Conservation (phyloP, 202 grass and related monocot species). For the Saccharum hybrid region DNA sequence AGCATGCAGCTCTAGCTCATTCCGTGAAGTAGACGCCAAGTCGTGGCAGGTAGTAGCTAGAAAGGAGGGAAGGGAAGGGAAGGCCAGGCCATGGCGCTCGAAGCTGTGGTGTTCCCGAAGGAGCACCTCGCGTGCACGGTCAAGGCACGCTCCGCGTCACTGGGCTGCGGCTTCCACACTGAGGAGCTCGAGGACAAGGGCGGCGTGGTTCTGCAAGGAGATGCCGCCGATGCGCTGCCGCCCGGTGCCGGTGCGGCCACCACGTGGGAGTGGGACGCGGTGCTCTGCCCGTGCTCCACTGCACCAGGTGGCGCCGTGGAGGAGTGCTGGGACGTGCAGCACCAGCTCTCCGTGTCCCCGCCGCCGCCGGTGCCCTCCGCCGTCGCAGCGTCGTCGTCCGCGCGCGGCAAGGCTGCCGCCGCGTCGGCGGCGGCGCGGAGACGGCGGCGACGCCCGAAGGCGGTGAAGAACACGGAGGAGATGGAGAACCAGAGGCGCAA, state of each 20-base stretch:
- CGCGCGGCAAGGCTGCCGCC: slow-evolving; percentile 1
- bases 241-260: not conserved
- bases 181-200: slow-evolving; percentile 50
- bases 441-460: slow-evolving; percentile 35
- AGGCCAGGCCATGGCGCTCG: slow-evolving; percentile 33
- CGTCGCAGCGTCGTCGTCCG: not conserved
- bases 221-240: not conserved
- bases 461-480: slow-evolving; percentile 59
- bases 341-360: slow-evolving; percentile 13
- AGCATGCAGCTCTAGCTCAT: not conserved
- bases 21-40: not conserved
- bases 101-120: slow-evolving; percentile 55
- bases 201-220: slow-evolving; percentile 47
- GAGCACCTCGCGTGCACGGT: slow-evolving; percentile 34
- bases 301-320: slow-evolving; percentile 10
- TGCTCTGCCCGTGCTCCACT: slow-evolving; percentile 25
- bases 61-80: not conserved
- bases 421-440: slow-evolving; percentile 9
- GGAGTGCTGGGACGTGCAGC: slow-evolving; percentile 40
- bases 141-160: slow-evolving; percentile 34
- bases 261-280: slow-evolving; percentile 52
- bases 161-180: slow-evolving; percentile 36
- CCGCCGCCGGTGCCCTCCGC: slow-evolving; percentile 17
- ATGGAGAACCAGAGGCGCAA: slow-evolving; percentile 59
- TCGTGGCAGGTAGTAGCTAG: not conserved